These are phyloP conservation scores for Backusella psychrophila DNA, from an alignment of 192 early-diverging fungal species.

Conservation along the genomic window DNA sequence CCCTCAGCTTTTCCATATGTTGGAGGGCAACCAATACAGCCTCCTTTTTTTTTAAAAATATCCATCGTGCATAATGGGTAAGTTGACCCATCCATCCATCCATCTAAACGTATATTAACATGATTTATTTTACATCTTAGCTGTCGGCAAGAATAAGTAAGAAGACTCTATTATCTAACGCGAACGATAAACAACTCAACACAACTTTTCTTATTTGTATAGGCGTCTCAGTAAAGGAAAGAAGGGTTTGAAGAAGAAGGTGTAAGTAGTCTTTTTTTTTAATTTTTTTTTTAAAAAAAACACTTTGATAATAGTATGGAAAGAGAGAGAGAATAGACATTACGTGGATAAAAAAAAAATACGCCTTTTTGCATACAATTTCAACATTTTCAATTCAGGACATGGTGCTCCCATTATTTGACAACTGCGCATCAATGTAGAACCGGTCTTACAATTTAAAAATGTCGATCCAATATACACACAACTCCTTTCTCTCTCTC, in stretches of 20 bases:
- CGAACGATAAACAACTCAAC: background rate
- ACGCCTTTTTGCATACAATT: no score
- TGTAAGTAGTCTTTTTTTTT: constrained; percentile 49
- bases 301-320: background rate
- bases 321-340: no score
- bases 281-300: background rate
- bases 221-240: constrained; percentile 83
- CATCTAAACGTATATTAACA: background rate
- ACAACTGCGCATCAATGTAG: no score
- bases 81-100: constrained; percentile 12
- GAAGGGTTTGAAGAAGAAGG: constrained; percentile 89
- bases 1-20: background rate
- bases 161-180: constrained; percentile 6
- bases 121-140: constrained; percentile 19
- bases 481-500: background rate
- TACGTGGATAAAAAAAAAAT: no score
- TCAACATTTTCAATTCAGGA: no score
- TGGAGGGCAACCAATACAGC: background rate
- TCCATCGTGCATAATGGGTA: constrained; percentile 31
- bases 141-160: constrained; percentile 76
- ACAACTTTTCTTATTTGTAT: constrained; percentile 12
- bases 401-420: no score
- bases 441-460: no score
- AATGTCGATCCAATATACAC: no score
- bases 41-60: background rate